phyloP scores from a whole-genome alignment of 2,329 filamentous ascomycete genomes.

The Chrysosporium queenslandicum region DNA sequence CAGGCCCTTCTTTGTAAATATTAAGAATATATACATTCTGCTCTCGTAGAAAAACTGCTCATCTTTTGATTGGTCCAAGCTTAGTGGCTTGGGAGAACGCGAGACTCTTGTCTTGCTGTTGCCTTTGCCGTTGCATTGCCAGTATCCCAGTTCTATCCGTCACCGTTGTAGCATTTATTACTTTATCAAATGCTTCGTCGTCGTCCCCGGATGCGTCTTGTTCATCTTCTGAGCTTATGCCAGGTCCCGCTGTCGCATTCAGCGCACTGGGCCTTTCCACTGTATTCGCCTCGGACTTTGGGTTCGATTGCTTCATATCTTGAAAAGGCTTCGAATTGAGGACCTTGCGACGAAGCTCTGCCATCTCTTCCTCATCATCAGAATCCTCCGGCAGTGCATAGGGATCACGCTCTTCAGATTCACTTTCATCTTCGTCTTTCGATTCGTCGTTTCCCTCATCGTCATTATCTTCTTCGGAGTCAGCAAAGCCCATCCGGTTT shows the following conservation, averaged over 20 bases:
- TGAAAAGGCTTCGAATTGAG: conserved; percentile 79
- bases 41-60: neutral
- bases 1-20: neutral
- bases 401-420: conserved; percentile 49
- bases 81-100: neutral
- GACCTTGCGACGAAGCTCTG: conserved; percentile 79
- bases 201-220: conserved; percentile 59
- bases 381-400: conserved; percentile 69
- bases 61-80: neutral
- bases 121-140: conserved; percentile 48
- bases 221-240: conserved; percentile 48
- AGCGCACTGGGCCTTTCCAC: conserved; percentile 50
- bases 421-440: conserved; percentile 37
- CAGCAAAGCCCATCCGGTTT: conserved; percentile 51
- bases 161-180: conserved; percentile 81
- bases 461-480: conserved; percentile 40
- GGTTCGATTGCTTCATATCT: conserved; percentile 33
- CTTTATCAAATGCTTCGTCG: conserved; percentile 72
- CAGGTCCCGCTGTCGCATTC: neutral
- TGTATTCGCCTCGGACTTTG: conserved; percentile 51
- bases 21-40: neutral
- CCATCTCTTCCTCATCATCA: conserved; percentile 84
- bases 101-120: conserved; percentile 7
- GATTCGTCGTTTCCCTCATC: conserved; percentile 40
- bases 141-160: conserved; percentile 73